phyloP scores from a whole-genome alignment of 2,329 filamentous ascomycete genomes.

The Fusarium luffae region DNA sequence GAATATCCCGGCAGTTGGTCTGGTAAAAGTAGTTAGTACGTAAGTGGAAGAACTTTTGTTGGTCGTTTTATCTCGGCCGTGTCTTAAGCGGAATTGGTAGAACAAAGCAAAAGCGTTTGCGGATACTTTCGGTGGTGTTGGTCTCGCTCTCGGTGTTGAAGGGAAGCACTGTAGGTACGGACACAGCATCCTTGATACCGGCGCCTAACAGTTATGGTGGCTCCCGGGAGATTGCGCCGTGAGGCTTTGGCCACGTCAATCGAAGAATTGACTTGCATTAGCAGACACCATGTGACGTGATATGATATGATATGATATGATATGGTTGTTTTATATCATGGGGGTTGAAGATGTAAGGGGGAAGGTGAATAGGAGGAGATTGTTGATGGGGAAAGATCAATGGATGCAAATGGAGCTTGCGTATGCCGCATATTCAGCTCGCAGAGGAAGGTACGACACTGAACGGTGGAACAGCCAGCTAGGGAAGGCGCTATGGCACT shows the following conservation, averaged over 20 bases:
- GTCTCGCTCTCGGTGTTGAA: not conserved
- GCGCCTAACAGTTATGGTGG: not conserved
- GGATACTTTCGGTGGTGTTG: not conserved
- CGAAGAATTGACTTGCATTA: constrained; percentile 7
- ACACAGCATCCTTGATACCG: not conserved
- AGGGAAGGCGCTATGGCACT: not conserved
- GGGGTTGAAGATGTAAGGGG: not conserved
- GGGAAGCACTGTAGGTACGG: not conserved
- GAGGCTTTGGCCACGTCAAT: constrained; percentile 15
- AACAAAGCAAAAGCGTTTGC: not conserved
- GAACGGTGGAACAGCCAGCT: not conserved
- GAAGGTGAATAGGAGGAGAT: constrained; percentile 17
- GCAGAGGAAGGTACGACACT: not conserved
- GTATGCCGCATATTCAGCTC: not conserved
- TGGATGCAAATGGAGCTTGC: not conserved
- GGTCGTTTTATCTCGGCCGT: not conserved
- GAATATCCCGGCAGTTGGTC: constrained; percentile 6
- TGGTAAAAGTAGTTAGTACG: not conserved
- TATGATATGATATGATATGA: not conserved
- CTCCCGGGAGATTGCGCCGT: constrained; percentile 15
- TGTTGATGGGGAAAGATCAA: constrained; percentile 7
- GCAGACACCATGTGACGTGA: constrained; percentile 4
- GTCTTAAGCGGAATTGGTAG: not conserved
- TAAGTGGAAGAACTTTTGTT: not conserved
- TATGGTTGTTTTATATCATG: not conserved